Evolutionary conservation across 371 early-diverging fungal species (phyloP).

Genomic region (Chytridium lagenaria): DNA sequence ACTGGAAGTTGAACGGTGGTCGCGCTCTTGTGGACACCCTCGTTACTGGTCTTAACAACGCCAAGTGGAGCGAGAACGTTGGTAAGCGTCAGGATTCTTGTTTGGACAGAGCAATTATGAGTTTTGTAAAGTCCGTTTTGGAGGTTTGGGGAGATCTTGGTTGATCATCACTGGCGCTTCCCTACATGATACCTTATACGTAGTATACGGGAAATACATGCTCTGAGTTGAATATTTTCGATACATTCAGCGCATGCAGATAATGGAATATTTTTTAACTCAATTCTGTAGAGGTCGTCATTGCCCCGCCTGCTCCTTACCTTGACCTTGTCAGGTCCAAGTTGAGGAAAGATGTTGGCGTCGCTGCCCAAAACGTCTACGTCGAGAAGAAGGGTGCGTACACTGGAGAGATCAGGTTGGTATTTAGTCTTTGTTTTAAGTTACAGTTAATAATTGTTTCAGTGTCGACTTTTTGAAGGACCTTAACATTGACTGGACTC

Average conservation of each 20-base stretch:
- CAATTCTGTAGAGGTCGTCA: conserved; percentile 87
- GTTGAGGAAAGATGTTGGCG: conserved; percentile 82
- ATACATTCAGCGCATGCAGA: conserved; percentile 8
- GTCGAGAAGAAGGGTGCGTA: conserved; percentile 86
- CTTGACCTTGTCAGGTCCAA: conserved; percentile 79
- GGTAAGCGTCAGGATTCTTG: conserved; percentile 28
- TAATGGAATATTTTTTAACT: no score
- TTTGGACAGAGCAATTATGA: neutral
- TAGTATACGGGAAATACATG: no score
- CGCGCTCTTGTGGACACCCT: conserved; percentile 72
- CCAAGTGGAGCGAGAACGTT: conserved; percentile 41
- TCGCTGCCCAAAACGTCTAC: conserved; percentile 95
- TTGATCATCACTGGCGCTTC: no score
- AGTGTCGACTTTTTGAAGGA: conserved; percentile 97
- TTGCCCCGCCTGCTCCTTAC: conserved; percentile 96
- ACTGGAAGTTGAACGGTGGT: conserved; percentile 98
- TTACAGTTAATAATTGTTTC: neutral
- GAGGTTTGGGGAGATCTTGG: no score
- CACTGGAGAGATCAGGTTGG: conserved; percentile 97
- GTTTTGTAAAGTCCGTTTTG: no score
- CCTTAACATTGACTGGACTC: conserved; percentile 91
- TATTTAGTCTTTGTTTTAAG: conserved; percentile 11
- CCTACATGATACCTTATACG: no score
- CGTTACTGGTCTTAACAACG: conserved; percentile 76
- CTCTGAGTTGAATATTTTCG: no score